Evolutionary conservation across 805 yeast genomes (phyloP).

Genomic region (Hanseniaspora singularis): DNA sequence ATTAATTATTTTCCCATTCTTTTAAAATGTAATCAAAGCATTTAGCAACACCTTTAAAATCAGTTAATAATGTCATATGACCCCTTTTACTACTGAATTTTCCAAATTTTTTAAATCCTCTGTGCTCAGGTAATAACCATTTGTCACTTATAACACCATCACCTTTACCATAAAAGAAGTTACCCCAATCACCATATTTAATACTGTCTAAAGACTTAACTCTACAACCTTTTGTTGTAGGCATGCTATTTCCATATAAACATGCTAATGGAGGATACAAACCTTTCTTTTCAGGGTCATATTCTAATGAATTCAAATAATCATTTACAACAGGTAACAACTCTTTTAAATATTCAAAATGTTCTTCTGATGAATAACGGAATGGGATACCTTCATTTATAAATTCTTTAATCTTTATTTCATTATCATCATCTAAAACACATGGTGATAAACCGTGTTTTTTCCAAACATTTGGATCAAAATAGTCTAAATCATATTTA

Average conservation of each 20-base stretch:
- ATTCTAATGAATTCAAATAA: constrained; percentile 46
- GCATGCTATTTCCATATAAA: constrained; percentile 70
- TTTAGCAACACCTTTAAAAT: constrained; percentile 55
- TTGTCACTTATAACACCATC: constrained; percentile 84
- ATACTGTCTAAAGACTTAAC: constrained; percentile 54
- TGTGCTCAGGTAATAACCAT: constrained; percentile 67
- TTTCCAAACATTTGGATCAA: constrained; percentile 71
- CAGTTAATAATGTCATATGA: constrained; percentile 71
- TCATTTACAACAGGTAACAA: constrained; percentile 49
- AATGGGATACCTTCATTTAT: constrained; percentile 9
- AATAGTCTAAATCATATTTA: constrained; percentile 56
- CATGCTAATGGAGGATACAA: constrained; percentile 75
- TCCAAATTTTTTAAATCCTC: constrained; percentile 63
- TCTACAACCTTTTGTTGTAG: constrained; percentile 71
- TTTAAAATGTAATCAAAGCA: constrained; percentile 54
- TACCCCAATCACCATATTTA: constrained; percentile 56
- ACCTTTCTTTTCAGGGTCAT: constrained; percentile 33
- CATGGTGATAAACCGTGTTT: constrained; percentile 59
- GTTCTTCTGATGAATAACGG: constrained; percentile 34
- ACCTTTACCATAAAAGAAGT: constrained; percentile 77
- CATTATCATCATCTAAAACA: constrained; percentile 36
- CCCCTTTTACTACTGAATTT: constrained; percentile 55
- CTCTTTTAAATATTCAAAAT: constrained; percentile 50
- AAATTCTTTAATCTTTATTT: constrained; percentile 19
- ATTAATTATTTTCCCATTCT: constrained; percentile 11